Evolutionary conservation across 768 basidiomycete species (phyloP).

Genomic region (Obba rivulosa): DNA sequence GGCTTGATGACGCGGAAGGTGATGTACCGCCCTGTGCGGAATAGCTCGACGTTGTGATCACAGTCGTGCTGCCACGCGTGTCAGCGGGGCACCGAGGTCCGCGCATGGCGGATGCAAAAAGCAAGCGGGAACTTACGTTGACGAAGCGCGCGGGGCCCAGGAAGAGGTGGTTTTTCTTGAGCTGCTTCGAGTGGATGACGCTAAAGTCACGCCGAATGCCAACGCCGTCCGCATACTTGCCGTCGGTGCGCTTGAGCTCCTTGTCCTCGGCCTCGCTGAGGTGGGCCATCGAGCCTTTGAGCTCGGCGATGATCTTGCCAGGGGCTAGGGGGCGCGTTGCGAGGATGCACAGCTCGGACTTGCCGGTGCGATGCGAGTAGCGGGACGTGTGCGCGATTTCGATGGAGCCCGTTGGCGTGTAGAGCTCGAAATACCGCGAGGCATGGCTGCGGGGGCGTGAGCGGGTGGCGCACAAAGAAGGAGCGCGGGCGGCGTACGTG

Average conservation of each 20-base stretch:
- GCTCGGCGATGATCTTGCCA: constrained; percentile 74
- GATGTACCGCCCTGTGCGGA: constrained; percentile 85
- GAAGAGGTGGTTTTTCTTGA: constrained; percentile 90
- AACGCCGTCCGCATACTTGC: constrained; percentile 47
- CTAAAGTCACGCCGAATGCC: constrained; percentile 80
- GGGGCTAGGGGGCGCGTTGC: constrained; percentile 68
- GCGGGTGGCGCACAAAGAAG: constrained; percentile 17
- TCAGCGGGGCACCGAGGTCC: constrained; percentile 12
- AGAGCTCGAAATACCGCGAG: constrained; percentile 84
- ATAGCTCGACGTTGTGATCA: constrained; percentile 83
- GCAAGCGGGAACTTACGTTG: constrained; percentile 54
- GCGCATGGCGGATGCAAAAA: constrained; percentile 5
- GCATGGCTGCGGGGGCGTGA: constrained; percentile 55
- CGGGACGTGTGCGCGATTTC: constrained; percentile 88
- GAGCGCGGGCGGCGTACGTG: constrained; percentile 55
- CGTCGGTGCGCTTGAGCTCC: constrained; percentile 79
- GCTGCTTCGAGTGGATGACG: constrained; percentile 86
- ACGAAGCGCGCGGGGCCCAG: constrained; percentile 90
- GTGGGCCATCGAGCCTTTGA: constrained; percentile 89
- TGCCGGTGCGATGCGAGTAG: constrained; percentile 82
- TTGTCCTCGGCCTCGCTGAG: constrained; percentile 81
- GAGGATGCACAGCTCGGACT: constrained; percentile 83
- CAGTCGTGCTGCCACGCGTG: constrained; percentile 67
- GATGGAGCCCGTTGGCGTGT: constrained; percentile 76
- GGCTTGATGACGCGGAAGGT: constrained; percentile 80